Base-by-base conservation (phyloP, 2,329 filamentous ascomycete species). In the Nannizziopsis barbatae region DNA sequence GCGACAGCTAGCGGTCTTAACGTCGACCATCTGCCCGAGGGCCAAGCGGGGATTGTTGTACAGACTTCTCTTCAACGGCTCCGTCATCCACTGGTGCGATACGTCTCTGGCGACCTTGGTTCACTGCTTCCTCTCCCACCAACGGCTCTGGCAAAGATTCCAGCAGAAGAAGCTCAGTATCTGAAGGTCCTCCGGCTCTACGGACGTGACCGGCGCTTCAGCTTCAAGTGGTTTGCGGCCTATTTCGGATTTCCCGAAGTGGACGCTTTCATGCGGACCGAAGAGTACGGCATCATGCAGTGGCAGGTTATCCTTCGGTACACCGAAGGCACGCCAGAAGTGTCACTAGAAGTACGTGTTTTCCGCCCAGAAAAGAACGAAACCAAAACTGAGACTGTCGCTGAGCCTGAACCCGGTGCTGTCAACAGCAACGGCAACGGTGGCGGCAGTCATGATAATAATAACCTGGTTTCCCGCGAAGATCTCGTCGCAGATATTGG, bases 41-140 rank as follows among this genome's bases (percentile, higher is more conserved):
- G 66, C 0, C 56, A 69, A 33, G 51, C 53, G 0, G 70, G 70
- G 0, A 52, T 68, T 1, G 56, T 73, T 12, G 64, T 67, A 1
- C 67, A 71, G 37, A 73, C 70, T 0, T 70, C 65, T 0, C 58
- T 73, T 0, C 60, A 64, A 17, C 63, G 68, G 0, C 52, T 71
- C 1, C 63, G 68, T 0, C 68, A 74, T 9, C 71, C 71, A 0
- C 55, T 73, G 0, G 58, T 73, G 1, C 65, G 71, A 22, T 73
- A 72, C 45, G 50, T 69, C 2, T 68, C 65, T 0, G 69, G 70
- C 0, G 71, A 73, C 22, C 17, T 72, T 0, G 67, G 65, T 0
- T 71, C 68, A 0, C 35, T 73, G 0, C 68, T 69, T 30, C 39
- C 58, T 1, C 49, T 71, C 0, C 60, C 67, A 0, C 45, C 58